Conservation (phyloP, 2,329 filamentous ascomycete genomes). For the Aspergillus tanneri region DNA sequence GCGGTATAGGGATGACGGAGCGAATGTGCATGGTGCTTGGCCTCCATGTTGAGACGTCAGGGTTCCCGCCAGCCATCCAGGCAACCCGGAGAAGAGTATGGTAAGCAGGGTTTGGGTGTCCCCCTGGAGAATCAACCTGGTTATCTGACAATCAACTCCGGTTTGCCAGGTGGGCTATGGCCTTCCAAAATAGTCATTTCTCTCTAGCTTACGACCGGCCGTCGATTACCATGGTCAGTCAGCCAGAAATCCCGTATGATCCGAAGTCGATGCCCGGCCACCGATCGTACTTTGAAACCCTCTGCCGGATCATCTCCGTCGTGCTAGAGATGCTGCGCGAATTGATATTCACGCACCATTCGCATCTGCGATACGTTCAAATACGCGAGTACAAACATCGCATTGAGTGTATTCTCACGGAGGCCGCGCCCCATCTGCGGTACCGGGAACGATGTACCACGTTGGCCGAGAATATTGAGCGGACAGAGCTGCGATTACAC, state of each 20-base stretch:
- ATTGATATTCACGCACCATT: constrained; percentile 49
- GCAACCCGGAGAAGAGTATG: constrained; percentile 39
- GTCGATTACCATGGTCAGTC: constrained; percentile 53
- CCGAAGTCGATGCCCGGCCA: constrained; percentile 52
- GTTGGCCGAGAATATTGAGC: constrained; percentile 54
- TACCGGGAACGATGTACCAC: constrained; percentile 43
- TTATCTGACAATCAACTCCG: too few relatives aligned
- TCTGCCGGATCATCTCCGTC: constrained; percentile 54
- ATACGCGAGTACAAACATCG: constrained; percentile 57
- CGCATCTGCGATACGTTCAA: constrained; percentile 50
- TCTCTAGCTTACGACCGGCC: constrained; percentile 61
- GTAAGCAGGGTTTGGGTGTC: constrained; percentile 21
- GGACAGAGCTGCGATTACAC: constrained; percentile 60
- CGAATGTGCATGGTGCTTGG: constrained; percentile 58
- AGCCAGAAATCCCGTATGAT: constrained; percentile 49
- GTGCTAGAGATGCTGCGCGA: constrained; percentile 57
- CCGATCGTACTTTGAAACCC: constrained; percentile 55
- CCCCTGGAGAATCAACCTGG: too few relatives aligned
- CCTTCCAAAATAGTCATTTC: constrained; percentile 62
- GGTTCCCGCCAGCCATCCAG: constrained; percentile 47
- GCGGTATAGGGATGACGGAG: constrained; percentile 32
- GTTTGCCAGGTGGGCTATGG: constrained; percentile 51
- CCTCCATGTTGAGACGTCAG: constrained; percentile 55
- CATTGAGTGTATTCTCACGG: constrained; percentile 55
- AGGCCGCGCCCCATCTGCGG: constrained; percentile 57